phyloP scores from a whole-genome alignment of 129 eudicot genomes.

The Apium graveolens region DNA sequence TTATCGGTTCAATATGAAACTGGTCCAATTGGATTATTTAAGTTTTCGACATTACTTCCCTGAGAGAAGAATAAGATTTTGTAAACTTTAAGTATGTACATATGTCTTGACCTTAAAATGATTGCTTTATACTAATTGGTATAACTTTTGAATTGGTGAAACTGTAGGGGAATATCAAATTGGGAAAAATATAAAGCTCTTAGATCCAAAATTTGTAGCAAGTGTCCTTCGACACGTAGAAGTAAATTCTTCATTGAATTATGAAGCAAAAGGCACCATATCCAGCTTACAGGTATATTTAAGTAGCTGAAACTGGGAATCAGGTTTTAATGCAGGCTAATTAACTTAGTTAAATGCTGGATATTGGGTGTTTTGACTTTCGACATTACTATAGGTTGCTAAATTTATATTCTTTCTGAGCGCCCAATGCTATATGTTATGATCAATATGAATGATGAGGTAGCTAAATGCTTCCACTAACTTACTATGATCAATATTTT shows the following conservation, averaged over 20 bases:
- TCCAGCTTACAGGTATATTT: conserved; percentile 62
- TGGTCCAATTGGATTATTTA: neutral
- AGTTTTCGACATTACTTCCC: neutral
- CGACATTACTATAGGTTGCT: neutral
- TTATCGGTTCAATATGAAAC: neutral
- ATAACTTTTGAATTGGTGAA: neutral
- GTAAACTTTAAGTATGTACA: neutral
- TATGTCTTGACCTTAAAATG: too few relatives aligned
- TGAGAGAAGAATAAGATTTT: neutral
- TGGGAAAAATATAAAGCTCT: conserved; percentile 62
- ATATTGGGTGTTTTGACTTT: neutral
- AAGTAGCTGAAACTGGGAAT: neutral
- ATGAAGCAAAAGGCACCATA: conserved; percentile 80
- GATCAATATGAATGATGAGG: neutral
- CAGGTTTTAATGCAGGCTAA: neutral
- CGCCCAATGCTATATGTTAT: neutral
- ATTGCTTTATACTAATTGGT: neutral
- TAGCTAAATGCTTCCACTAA: neutral
- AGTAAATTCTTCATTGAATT: conserved; percentile 21
- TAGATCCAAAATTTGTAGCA: conserved; percentile 55
- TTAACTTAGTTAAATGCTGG: neutral
- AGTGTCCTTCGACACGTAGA: conserved; percentile 71
- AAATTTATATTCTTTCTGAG: neutral
- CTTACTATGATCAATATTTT: too few relatives aligned
- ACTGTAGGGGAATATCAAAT: conserved; percentile 88